Evolutionary conservation across 306 rosid genomes (phyloP), one percentile per base, ranked within the genome.

Genomic region (Alnus glutinosa): DNA sequence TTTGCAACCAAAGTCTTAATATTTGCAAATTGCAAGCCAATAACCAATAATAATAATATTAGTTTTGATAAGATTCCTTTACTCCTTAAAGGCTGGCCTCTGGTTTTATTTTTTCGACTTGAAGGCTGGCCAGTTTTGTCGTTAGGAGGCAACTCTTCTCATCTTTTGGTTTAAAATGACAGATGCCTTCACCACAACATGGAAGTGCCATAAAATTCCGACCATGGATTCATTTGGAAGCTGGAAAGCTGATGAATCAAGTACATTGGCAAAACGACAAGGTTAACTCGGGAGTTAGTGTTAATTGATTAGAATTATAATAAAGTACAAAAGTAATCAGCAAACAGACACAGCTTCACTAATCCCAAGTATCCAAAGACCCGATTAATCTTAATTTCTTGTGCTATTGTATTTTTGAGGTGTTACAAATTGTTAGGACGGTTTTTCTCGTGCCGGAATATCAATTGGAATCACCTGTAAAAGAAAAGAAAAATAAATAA

Each of bases 51-150:
- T 10, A 18, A 12, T 12, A 62, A 32, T 9, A 42, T 14, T 37
- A 70, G 79, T 51, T 71, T 83, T 88, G 83, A 81, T 76, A 66
- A 74, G 93, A 90, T 90, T 82, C 89, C 83, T 49, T 86, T 75
- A 81, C 63, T 83, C 79, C 85, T 18, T 80, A 84, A 82, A 77
- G 86, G 94, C 97, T 88, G 92, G 93, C 97, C 87, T 42, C 46
- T 42, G 83, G 79, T 76, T 92, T 89, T 89, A 83, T 84, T 81
- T 59, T 81, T 23, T 28, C 13, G 7, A 6, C 1, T 61, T 76
- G 77, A 78, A 54, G 84, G 87, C 89, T 72, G 87, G 85, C 89
- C 78, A 75, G 57, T 87, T 84, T 87, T 81, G 98, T 91, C 91
- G 85, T 87, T 42, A 83, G 85, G 78, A 80, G 77, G 75, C 90